These are phyloP conservation scores for Oryza meyeriana DNA, from an alignment of 176 grass and related monocot species.

Conservation along the genomic window DNA sequence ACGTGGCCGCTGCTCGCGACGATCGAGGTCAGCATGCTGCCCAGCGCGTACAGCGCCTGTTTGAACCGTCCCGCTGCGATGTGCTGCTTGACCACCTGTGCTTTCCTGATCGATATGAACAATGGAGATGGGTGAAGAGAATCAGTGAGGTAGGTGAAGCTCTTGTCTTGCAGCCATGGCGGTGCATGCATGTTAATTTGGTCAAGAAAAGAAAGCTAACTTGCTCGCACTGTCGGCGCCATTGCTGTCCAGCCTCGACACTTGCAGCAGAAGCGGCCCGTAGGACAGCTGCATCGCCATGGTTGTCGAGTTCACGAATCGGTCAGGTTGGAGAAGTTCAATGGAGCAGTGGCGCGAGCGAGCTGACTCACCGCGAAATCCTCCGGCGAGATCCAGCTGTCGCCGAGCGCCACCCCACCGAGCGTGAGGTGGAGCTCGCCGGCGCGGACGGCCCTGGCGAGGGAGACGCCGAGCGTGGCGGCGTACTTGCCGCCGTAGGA, in stretches of 20 bases:
- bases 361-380: constrained; percentile 56
- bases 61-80: constrained; percentile 37
- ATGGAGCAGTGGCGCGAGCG: not conserved
- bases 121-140: not conserved
- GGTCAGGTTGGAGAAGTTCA: too few species aligned
- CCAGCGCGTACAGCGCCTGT: constrained; percentile 31
- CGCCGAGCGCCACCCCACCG: constrained; percentile 76
- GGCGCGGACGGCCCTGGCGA: constrained; percentile 39
- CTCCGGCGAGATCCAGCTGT: constrained; percentile 87
- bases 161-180: not conserved
- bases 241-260: constrained; percentile 71
- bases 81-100: constrained; percentile 46
- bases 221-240: constrained; percentile 51
- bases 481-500: constrained; percentile 89
- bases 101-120: constrained; percentile 33
- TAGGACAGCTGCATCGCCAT: constrained; percentile 59
- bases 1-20: constrained; percentile 46
- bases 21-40: constrained; percentile 42
- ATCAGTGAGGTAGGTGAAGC: not conserved
- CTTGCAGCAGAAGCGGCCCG: constrained; percentile 50
- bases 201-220: constrained; percentile 8
- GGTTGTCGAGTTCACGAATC: not conserved
- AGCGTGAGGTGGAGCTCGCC: constrained; percentile 64
- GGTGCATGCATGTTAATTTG: not conserved
- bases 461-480: constrained; percentile 55